A percentile compares a stretch with the other conserved stretches of the same genome.
phyloP scores from a whole-genome alignment of 169 alveolate species.

The Plasmodium fragile region DNA sequence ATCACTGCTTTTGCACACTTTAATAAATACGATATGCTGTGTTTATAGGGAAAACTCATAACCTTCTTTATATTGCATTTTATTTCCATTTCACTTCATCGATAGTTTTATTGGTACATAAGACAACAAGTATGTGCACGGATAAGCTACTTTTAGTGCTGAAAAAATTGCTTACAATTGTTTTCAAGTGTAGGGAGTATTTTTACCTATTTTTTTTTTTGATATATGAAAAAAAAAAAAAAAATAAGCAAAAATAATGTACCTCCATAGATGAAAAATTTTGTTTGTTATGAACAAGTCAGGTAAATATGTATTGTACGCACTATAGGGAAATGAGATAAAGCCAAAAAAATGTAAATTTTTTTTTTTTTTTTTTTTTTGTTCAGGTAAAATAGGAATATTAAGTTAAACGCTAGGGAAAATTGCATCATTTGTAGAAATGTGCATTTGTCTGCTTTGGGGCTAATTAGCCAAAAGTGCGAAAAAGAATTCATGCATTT shows the following conservation, averaged over 20 bases:
- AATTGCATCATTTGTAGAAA: neutral
- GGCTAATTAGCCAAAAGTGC: neutral
- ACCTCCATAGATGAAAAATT: neutral
- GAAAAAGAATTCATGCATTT: neutral
- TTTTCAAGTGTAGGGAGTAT: neutral
- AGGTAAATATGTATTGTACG: neutral
- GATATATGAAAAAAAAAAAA: neutral
- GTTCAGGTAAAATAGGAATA: slow-evolving; percentile 2
- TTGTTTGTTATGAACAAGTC: slow-evolving; percentile 4
- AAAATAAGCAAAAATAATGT: neutral
- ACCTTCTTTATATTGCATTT: slow-evolving; percentile 17
- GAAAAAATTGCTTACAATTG: neutral
- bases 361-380: neutral
- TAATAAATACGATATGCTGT: neutral
- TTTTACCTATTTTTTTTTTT: neutral
- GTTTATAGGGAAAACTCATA: neutral
- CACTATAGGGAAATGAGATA: neutral
- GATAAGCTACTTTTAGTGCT: neutral
- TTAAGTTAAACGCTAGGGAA: neutral
- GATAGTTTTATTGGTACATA: slow-evolving; percentile 1
- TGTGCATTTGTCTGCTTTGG: neutral
- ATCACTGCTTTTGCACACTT: slow-evolving; percentile 24
- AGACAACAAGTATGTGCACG: neutral
- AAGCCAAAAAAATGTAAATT: neutral
- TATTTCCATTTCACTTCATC: neutral